Evolutionary conservation across 371 early-diverging fungal genomes (phyloP), one percentile per base, ranked within the genome.

Genomic region (Umbelopsis sp.): DNA sequence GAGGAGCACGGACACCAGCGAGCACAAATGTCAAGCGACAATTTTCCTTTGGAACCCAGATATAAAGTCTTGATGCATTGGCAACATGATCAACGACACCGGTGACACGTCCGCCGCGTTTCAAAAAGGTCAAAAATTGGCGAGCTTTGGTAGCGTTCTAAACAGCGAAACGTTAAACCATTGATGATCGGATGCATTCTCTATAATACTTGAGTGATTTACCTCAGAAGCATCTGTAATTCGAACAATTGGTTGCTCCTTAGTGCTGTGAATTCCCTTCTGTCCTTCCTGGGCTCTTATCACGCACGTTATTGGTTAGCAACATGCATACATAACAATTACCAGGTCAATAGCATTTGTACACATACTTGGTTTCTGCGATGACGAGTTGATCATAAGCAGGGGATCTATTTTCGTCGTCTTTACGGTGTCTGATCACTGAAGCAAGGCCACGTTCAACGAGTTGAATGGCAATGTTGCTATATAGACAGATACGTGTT

Each of bases 81-180:
- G 91, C 83, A 25, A 95, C 92, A 69, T 89, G 90, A 7, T 97
- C 99, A 44, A 97, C 96, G 1, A 97, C 88, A 50, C 90, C 96
- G 12, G 74, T 63, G 22, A 92, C 76, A 44, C 86, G 87, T 22
- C 93, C 93, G 35, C 86, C 76, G 45, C 97, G 91, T 79, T 93
- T 92, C 72, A 96, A 86, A 68, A 87, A 91, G 8, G 94, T 84
- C 44, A 97, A 75, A 76, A 95, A 94, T 74, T 91, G 90, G 57
- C 92, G 90, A 44, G 99, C 94, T 65, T 94, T 93, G 37, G 89
- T 80, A 44, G 89, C 88, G 51, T 72, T 92, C 82, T 92, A 85
- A 38, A 45, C 22, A 8, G 8, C 9, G 4, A 12, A 6, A n/a
- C 44, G 22, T 11, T 50, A 6, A 16, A 52, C 44, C 20, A 37